Percentiles rank a stretch among this genome's conserved stretches.
These are phyloP conservation scores for Allomyces arbusculus DNA, from an alignment of 192 early-diverging fungal species.

Conservation along the genomic window DNA sequence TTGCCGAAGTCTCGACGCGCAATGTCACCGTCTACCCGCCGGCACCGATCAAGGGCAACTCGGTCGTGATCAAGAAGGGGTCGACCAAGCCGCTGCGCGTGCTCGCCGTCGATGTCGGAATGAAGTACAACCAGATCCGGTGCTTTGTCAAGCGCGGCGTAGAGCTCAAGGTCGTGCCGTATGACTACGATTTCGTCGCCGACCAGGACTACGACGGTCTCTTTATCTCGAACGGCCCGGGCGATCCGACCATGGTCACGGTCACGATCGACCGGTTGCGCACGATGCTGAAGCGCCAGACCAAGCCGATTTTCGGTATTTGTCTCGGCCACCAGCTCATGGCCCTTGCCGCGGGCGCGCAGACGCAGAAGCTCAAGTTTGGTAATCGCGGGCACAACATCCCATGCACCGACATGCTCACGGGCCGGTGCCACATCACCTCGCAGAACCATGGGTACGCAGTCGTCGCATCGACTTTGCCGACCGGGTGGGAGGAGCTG, in stretches of 20 bases:
- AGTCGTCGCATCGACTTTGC: conserved; percentile 62
- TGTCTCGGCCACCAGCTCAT: conserved; percentile 97
- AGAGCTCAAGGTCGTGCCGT: conserved; percentile 81
- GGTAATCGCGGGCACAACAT: conserved; percentile 99
- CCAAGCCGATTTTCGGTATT: conserved; percentile 94
- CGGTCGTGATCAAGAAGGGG: conserved; percentile 12
- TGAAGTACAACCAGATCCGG: conserved; percentile 98
- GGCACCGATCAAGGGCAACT: conserved; percentile 27
- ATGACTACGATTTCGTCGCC: conserved; percentile 79
- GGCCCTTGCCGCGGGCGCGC: conserved; percentile 78
- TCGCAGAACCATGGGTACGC: conserved; percentile 98
- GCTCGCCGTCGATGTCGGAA: conserved; percentile 88
- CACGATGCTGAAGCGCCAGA: conserved; percentile 38
- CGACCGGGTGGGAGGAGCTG: conserved; percentile 54
- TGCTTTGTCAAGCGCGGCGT: conserved; percentile 93
- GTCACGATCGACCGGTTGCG: conserved; percentile 55
- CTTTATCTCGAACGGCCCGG: conserved; percentile 80
- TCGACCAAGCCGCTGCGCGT: conserved; percentile 58
- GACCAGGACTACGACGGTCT: conserved; percentile 72
- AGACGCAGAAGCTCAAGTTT: conserved; percentile 90
- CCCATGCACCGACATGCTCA: conserved; percentile 87
- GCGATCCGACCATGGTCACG: conserved; percentile 73
- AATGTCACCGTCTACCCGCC: conserved; percentile 53
- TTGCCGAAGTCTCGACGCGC: conserved; percentile 87
- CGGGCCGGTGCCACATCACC: conserved; percentile 93